Evolutionary conservation across 2,329 filamentous ascomycete species (phyloP).

Genomic region (Magnaporthales sp.): DNA sequence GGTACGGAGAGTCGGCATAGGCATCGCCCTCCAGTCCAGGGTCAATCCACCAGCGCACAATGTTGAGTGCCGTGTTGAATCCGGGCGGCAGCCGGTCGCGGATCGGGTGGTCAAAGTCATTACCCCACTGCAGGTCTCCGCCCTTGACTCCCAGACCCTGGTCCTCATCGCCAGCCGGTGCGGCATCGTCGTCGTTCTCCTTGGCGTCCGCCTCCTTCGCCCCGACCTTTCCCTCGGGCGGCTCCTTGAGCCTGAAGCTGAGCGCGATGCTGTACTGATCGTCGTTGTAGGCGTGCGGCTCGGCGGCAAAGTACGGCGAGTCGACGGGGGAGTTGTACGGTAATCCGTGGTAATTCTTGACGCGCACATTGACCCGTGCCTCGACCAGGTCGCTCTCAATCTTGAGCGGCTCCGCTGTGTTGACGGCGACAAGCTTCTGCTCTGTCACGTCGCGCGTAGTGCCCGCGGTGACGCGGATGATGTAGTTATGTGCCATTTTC

Average conservation of each 20-base stretch:
- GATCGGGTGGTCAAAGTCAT: slow-evolving; percentile 90
- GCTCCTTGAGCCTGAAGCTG: slow-evolving; percentile 61
- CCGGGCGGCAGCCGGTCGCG: slow-evolving; percentile 78
- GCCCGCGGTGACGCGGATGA: slow-evolving; percentile 75
- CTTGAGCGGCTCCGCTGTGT: slow-evolving; percentile 51
- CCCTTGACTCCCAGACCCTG: slow-evolving; percentile 47
- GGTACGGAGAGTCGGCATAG: slow-evolving; percentile 75
- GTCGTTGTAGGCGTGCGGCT: slow-evolving; percentile 53
- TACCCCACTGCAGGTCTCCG: slow-evolving; percentile 78
- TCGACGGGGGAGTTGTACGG: slow-evolving; percentile 59
- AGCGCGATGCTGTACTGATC: slow-evolving; percentile 85
- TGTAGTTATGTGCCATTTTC: slow-evolving; percentile 61
- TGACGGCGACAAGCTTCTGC: slow-evolving; percentile 71
- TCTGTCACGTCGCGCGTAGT: slow-evolving; percentile 62
- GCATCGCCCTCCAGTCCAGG: slow-evolving; percentile 85
- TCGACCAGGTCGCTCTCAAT: slow-evolving; percentile 58
- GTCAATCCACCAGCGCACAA: slow-evolving; percentile 87
- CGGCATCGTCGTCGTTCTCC: slow-evolving; percentile 13
- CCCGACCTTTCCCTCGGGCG: slow-evolving; percentile 10
- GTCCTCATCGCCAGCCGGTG: slow-evolving; percentile 7
- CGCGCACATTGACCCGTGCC: slow-evolving; percentile 63
- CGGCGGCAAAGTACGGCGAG: slow-evolving; percentile 67
- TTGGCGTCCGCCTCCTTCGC: slow-evolving; percentile 9
- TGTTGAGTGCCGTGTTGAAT: slow-evolving; percentile 73
- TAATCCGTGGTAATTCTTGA: slow-evolving; percentile 62